phyloP scores from a whole-genome alignment of 768 basidiomycete genomes.

The Lentinula sp. region DNA sequence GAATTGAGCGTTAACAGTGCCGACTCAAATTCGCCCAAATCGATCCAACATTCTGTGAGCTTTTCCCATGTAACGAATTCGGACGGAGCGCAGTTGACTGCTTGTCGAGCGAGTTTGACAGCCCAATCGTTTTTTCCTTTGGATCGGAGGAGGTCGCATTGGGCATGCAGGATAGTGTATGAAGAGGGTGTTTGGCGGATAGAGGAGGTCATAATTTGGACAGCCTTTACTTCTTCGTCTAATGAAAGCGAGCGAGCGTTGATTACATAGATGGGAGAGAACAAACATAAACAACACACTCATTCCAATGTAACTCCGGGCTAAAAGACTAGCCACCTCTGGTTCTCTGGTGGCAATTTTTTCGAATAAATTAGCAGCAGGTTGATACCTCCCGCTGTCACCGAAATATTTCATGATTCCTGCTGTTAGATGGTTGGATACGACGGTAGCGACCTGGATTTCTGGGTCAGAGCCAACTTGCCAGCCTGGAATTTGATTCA shows the following conservation, averaged over 20 bases:
- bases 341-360: constrained; percentile 82
- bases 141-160: constrained; percentile 87
- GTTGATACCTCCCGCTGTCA: constrained; percentile 81
- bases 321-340: constrained; percentile 83
- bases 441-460: constrained; percentile 94
- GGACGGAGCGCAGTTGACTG: constrained; percentile 96
- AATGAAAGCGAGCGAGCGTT: background rate
- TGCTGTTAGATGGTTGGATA: constrained; percentile 93
- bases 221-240: constrained; percentile 99
- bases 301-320: constrained; percentile 93
- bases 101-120: constrained; percentile 84
- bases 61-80: constrained; percentile 99
- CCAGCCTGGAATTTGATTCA: constrained; percentile 62
- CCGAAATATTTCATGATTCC: constrained; percentile 97
- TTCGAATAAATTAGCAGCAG: constrained; percentile 90
- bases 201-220: constrained; percentile 85
- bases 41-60: constrained; percentile 91
- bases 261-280: background rate
- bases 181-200: constrained; percentile 85
- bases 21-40: constrained; percentile 80
- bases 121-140: constrained; percentile 89
- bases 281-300: constrained; percentile 48
- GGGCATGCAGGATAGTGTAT: constrained; percentile 89
- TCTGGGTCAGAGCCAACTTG: constrained; percentile 98
- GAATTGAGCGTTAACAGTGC: constrained; percentile 93